Evolutionary conservation across 2,329 filamentous ascomycete species (phyloP).

Genomic region (Ceratocystis destructans): DNA sequence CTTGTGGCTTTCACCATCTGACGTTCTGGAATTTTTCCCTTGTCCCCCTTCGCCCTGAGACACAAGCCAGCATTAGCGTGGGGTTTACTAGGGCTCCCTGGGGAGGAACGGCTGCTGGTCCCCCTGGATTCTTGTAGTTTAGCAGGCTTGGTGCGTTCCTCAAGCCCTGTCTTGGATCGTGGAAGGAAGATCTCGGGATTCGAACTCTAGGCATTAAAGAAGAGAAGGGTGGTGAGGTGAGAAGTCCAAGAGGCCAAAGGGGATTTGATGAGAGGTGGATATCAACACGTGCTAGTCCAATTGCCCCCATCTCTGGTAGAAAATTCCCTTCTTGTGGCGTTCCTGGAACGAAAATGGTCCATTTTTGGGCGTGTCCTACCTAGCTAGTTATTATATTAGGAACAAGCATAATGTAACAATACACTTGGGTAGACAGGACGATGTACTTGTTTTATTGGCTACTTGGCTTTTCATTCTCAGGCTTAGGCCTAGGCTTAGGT

Average conservation of each 20-base stretch:
- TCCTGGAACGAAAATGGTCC: background rate
- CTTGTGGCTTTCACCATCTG: background rate
- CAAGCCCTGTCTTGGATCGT: slow-evolving; percentile 5
- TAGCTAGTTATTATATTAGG: background rate
- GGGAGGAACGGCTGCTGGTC: background rate
- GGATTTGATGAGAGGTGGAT: background rate
- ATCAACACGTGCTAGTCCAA: background rate
- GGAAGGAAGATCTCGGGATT: slow-evolving; percentile 1
- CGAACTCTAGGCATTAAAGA: background rate
- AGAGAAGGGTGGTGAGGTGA: background rate
- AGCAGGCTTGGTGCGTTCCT: background rate
- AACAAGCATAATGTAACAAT: background rate
- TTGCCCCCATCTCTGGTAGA: background rate
- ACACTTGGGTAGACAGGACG: background rate
- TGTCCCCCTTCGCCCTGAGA: background rate
- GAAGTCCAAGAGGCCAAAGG: background rate
- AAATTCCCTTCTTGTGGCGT: background rate
- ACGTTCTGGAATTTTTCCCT: background rate
- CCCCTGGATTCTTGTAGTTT: background rate
- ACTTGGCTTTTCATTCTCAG: background rate
- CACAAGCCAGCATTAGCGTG: background rate
- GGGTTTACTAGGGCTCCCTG: background rate
- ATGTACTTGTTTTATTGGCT: background rate
- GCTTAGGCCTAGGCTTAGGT: no score
- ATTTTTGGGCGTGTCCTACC: background rate